Evolutionary conservation across 192 early-diverging fungal genomes (phyloP).

Genomic region (Umbelopsis vinacea): DNA sequence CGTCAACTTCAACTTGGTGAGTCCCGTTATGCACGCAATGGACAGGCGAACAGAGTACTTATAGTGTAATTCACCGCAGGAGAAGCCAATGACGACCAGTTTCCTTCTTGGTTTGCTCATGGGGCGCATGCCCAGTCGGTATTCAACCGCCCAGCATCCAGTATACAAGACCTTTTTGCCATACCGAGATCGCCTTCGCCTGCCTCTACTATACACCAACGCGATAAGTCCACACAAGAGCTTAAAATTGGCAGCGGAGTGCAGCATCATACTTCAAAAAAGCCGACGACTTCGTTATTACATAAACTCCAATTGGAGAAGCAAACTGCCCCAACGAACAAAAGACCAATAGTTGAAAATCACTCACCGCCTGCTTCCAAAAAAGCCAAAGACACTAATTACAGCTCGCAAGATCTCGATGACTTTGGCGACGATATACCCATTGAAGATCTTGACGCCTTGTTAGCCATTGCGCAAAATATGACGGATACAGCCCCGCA

Average conservation of each 20-base stretch:
- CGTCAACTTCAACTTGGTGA: not conserved
- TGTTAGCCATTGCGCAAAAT: not conserved
- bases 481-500: too few relatives aligned
- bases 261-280: not conserved
- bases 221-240: not conserved
- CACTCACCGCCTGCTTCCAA: not conserved
- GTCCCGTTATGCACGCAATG: not conserved
- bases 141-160: not conserved
- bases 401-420: not conserved
- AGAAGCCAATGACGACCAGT: not conserved
- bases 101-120: not conserved
- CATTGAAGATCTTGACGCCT: slow-evolving; percentile 24
- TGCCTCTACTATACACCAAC: not conserved
- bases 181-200: not conserved
- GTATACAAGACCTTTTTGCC: slow-evolving; percentile 5
- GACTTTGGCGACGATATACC: slow-evolving; percentile 37
- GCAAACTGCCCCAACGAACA: not conserved
- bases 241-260: not conserved
- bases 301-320: not conserved
- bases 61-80: not conserved
- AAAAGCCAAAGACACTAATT: not conserved
- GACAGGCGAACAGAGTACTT: too few relatives aligned
- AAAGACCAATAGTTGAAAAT: not conserved
- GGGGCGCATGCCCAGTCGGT: not conserved
- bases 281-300: not conserved